Conservation (phyloP, 495 filamentous ascomycete species). For the Penicillium angulare region DNA sequence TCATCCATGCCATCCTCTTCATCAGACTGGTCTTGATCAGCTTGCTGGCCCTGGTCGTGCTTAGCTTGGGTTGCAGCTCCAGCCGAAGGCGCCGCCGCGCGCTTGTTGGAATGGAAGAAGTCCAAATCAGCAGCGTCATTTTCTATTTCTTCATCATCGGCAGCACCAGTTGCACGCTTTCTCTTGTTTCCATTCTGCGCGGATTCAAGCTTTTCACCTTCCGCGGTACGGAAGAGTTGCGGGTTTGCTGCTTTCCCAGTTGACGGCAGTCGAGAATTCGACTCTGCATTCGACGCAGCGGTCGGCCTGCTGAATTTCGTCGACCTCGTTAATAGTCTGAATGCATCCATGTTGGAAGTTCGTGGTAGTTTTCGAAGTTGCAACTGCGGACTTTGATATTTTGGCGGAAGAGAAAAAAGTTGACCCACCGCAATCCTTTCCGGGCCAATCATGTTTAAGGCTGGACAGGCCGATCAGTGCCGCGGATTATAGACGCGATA, state of each 20-base stretch:
- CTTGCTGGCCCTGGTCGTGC: conserved; percentile 15
- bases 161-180: conserved; percentile 26
- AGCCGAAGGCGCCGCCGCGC: conserved; percentile 16
- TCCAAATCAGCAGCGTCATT: conserved; percentile 33
- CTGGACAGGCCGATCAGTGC: neutral
- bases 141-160: conserved; percentile 21
- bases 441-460: conserved; percentile 35
- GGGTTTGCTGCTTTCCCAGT: conserved; percentile 51
- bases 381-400: conserved; percentile 26
- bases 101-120: conserved; percentile 37
- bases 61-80: conserved; percentile 14
- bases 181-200: conserved; percentile 39
- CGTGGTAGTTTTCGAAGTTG: conserved; percentile 5
- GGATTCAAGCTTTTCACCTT: conserved; percentile 33
- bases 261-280: conserved; percentile 42
- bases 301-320: conserved; percentile 47
- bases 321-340: conserved; percentile 54
- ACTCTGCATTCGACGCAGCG: conserved; percentile 17
- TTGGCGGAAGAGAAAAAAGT: conserved; percentile 24
- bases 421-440: conserved; percentile 23
- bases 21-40: conserved; percentile 25
- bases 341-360: conserved; percentile 49
- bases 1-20: conserved; percentile 44
- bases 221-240: conserved; percentile 50
- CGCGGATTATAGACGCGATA: neutral